Base-by-base conservation (phyloP, 78 protist species). In the Emiliania huxleyi region DNA sequence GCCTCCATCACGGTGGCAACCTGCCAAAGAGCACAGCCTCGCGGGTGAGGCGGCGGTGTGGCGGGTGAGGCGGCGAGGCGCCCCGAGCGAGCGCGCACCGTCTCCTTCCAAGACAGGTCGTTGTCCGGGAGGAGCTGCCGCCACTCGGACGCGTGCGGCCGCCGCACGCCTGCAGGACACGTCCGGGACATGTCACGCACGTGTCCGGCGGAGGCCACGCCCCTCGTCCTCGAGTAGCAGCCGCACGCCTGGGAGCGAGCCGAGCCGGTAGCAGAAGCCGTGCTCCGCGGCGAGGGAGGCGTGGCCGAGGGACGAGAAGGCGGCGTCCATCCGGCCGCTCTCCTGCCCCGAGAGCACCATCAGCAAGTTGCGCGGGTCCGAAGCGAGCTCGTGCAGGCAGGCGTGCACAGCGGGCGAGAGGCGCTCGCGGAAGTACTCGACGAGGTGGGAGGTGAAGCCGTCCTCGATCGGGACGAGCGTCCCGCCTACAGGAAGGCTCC, bases 231-330 rank as follows among this genome's bases (percentile, higher is more conserved):
- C 62, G 29, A 15, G 8, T 52, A 15, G 62, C 29, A 8, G 62
- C 37, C 81, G 42, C 45, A 26, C 42, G 18, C 85, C 85, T 2
- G 85, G 85, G 29, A 77, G n/a, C 35, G 85, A 77, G 33, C 55
- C 46, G 35, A 43, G 26, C 26, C 42, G 35, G 62, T 19, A 84
- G 90, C 26, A 77, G n/a, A 3, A 40, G 23, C 85, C 85, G 85
- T 40, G 85, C 45, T 21, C 62, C 42, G 29, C 44, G 52, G 95
- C 95, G 90, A 90, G 81, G 84, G 91, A 69, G 21, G 91, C 56
- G 35, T 0, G 45, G n/a, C 44, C 92, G 79, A 43, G 46, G 23
- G 71, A 90, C 29, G 46, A 35, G 21, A 87, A 43, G n/a, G 33
- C n/a, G 40, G 23, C 87, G 38, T 79, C 40, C 55, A 71, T 62